Base-by-base conservation (phyloP, 495 filamentous ascomycete species). In the Penicillium bovifimosum region DNA sequence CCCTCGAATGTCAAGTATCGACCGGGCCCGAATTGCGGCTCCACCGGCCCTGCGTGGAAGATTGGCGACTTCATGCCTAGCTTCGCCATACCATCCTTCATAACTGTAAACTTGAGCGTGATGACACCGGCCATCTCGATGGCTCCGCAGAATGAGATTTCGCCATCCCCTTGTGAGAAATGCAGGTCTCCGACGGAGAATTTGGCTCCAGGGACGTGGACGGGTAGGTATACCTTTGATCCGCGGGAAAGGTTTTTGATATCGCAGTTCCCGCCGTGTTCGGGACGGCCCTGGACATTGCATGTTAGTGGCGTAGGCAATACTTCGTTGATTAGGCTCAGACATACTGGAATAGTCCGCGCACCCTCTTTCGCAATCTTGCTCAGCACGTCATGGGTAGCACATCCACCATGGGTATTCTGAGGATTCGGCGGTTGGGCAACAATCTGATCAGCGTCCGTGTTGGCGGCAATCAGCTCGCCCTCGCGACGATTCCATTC, bases 101-200 rank as follows among this genome's bases (percentile, higher is more conserved):
- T 83, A 9, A 97, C 84, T 41, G 78, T 83, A 75, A 95, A 88
- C 64, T 95, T 96, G 60, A 96, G 75, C 3, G 92, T 97, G 55
- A 97, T 95, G 13, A 90, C 71, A 16, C 92, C 92, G 0, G 91
- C 88, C 89, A 97, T 97, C 66, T 97, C 92, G 54, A 97, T 97
- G 9, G 91, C 92, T 11, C 92, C 92, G 61, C 92, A 97, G 71
- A 97, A 96, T 0, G 85, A 89, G 45, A 97, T 96, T 67, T 97
- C 92, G 5, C 92, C 92, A 64, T 95, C 90, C 18, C 91, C 90
- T 67, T 96, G 81, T 0, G 82, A 87, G 73, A 95, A 96, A 65
- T 96, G 90, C 18, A 96, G 72, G 65, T 96, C 91, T 13, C 91
- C 92, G 9, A 97, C 92, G 40, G 81, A 86, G 74, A 97, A 97